Evolutionary conservation across 208 protist genomes (phyloP), one percentile per base, ranked within the genome.

Genomic region (Trypanosoma avium): DNA sequence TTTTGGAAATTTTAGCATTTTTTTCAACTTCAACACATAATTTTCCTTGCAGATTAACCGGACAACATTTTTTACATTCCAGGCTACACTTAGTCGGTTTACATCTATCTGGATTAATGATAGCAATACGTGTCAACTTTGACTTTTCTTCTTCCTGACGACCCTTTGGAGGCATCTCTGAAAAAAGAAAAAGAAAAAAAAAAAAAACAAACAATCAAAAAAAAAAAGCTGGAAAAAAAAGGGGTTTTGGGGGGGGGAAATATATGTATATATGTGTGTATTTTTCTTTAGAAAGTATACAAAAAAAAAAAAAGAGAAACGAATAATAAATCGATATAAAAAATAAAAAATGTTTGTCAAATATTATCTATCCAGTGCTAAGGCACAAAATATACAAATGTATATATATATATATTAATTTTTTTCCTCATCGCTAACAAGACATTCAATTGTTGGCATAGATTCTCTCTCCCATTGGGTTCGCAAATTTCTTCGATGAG

Each of bases 81-180:
- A 98, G 88, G 46, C 75, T 75, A 86, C 99, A 99, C 73, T 99
- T 99, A 57, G 97, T 97, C 32, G 99, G 99, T 84, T 99, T 99
- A 82, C 99, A 99, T 53, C 96, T 91, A 75, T 99, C 98, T 22
- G 58, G 62, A 61, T 96, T 97, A 13, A 99, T 98, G 68, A 99
- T 98, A 46, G 99, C 99, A 83, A 99, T 99, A 84, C 99, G 97
- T 21, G 97, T 99, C 29, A 98, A 80, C 77, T 93, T 88, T 7
- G 97, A 98, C 45, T 87, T 78, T 73, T 94, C 90, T 53, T 97
- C 90, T 35, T 67, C 68, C 49, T 89, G 73, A 40, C 62, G 58
- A 47, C 77, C 81, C 60, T 85, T 90, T 12, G 85, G 83, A 54
- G 81, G 84, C 84, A 94, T 94, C 10, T 17, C 50, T 45, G 45